phyloP scores from a whole-genome alignment of 306 rosid genomes.

The Clitoria ternatea region DNA sequence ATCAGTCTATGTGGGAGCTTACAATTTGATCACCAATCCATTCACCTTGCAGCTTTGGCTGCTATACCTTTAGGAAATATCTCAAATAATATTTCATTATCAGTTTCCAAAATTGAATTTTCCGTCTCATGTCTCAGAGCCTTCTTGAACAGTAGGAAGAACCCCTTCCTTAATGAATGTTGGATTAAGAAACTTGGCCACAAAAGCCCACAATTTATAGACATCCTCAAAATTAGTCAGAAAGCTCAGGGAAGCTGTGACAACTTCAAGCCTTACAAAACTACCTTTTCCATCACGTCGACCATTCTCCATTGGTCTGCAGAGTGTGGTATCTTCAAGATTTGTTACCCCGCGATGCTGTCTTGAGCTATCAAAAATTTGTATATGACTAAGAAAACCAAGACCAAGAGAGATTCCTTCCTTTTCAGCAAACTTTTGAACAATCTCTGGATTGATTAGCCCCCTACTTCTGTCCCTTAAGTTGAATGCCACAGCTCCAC shows the following conservation, averaged over 20 bases:
- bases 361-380: constrained; percentile 55
- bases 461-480: constrained; percentile 64
- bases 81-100: constrained; percentile 23
- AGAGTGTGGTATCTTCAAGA: constrained; percentile 64
- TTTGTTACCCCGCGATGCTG: constrained; percentile 43
- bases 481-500: constrained; percentile 95
- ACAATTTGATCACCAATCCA: constrained; percentile 27
- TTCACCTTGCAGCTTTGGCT: constrained; percentile 23
- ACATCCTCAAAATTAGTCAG: constrained; percentile 92
- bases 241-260: constrained; percentile 84
- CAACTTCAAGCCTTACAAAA: constrained; percentile 76
- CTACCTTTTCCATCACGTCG: constrained; percentile 53
- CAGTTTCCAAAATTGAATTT: constrained; percentile 30
- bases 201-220: constrained; percentile 89
- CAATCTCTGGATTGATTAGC: constrained; percentile 77
- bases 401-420: constrained; percentile 86
- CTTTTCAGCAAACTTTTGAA: constrained; percentile 88
- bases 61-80: neutral
- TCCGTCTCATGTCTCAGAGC: constrained; percentile 44
- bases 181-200: constrained; percentile 82
- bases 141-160: constrained; percentile 80
- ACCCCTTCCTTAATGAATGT: constrained; percentile 55
- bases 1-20: constrained; percentile 25
- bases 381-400: constrained; percentile 83
- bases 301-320: constrained; percentile 79